Conservation (phyloP, 495 filamentous ascomycete genomes). For the Tetracladium marchalianum region DNA sequence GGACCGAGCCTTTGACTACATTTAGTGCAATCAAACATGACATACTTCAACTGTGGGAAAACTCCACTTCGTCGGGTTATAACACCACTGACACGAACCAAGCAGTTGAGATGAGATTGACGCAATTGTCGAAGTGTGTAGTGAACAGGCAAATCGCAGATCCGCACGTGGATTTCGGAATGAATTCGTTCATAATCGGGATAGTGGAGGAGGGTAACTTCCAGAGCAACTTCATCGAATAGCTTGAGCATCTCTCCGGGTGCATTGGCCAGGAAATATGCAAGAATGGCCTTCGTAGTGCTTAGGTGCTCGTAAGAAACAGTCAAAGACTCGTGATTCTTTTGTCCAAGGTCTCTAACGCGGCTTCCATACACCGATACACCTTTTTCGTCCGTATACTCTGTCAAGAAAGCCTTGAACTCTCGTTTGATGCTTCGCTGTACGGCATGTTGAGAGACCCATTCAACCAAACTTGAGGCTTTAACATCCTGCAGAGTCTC, state of each 20-base stretch:
- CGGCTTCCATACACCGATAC: slow-evolving; percentile 90
- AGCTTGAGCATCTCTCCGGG: slow-evolving; percentile 89
- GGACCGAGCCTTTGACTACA: slow-evolving; percentile 88
- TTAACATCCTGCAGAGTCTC: slow-evolving; percentile 92
- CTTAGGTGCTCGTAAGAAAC: slow-evolving; percentile 91
- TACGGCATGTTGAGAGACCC: slow-evolving; percentile 84
- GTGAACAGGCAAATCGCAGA: slow-evolving; percentile 85
- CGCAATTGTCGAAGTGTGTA: slow-evolving; percentile 97
- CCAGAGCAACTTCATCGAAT: slow-evolving; percentile 95
- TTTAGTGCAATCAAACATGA: slow-evolving; percentile 94
- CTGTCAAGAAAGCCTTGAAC: slow-evolving; percentile 95
- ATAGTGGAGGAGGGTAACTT: slow-evolving; percentile 89
- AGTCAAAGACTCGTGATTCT: slow-evolving; percentile 93
- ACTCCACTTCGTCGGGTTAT: slow-evolving; percentile 95
- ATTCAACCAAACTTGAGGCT: slow-evolving; percentile 83
- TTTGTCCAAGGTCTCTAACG: slow-evolving; percentile 85
- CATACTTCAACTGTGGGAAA: slow-evolving; percentile 96
- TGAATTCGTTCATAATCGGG: slow-evolving; percentile 97
- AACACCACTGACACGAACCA: slow-evolving; percentile 89
- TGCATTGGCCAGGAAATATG: slow-evolving; percentile 94
- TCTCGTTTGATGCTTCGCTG: slow-evolving; percentile 89
- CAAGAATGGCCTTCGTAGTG: slow-evolving; percentile 86
- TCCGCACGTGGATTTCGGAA: slow-evolving; percentile 94
- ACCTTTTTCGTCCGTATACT: slow-evolving; percentile 81
- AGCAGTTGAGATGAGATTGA: slow-evolving; percentile 92